Base-by-base conservation (phyloP, 106 monocot species). In the Dendrobium nobile region DNA sequence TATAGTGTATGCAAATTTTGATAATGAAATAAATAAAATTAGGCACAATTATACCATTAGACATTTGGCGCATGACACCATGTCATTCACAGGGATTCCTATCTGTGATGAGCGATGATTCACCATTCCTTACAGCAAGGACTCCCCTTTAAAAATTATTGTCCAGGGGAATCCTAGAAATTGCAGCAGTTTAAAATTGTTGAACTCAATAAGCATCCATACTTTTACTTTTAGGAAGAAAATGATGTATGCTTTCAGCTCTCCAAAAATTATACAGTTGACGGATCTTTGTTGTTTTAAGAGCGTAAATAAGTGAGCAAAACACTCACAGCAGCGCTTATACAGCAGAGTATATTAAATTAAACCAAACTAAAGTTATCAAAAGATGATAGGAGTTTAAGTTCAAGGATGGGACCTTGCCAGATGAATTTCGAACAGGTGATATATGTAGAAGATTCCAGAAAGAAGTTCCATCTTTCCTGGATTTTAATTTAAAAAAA, bases 391-490 rank as follows among this genome's bases (percentile, higher is more conserved):
- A 75, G 33, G 61, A 41, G 77, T 16, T 59, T 81, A 7, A 70
- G 68, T 77, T 45, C 72, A 42, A 47, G 13, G 45, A 41, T 11
- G 72, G 55, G 2, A 99, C 95, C 98, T 99, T 99, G 78, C 98
- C 98, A 61, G 88, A 84, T 80, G 95, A 89, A 87, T 93, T 93
- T 67, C 95, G 85, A 28, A 95, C 88, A 45, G 98, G 93, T 68
- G 95, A 89, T 73, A 93, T 82, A 47, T 93, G 88, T 54, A 99
- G 89, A 82, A 80, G 85, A 82, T 99, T 95, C 92, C 95, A 87
- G 76, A 99, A 99, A 19, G 88, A 85, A 72, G 88, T 91, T 82
- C 87, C 89, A 83, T 93, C 95, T 87, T 95, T 95, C 89, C 98
- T 99, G 85, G 79, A 84, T 75, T 82, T 79, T 54, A 24, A 48